Conservation (phyloP, 352 stramenopile genomes). For the Pythium volutum region DNA sequence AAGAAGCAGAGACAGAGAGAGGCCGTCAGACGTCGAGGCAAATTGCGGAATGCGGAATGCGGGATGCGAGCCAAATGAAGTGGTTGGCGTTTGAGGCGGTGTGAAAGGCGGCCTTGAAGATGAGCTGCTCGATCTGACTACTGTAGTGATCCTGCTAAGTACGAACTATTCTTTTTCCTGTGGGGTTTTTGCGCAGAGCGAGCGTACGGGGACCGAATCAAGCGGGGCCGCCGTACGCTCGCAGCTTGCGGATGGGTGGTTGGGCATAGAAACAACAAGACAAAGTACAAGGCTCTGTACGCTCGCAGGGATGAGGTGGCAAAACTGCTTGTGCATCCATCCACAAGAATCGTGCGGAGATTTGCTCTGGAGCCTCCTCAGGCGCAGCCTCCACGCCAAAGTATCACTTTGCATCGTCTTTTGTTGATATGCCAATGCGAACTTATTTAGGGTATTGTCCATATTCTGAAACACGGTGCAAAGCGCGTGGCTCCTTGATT, state of each 20-base stretch:
- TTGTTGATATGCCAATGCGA: neutral
- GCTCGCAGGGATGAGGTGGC: neutral
- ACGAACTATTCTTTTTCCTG: slow-evolving; percentile 18
- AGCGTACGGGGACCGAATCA: slow-evolving; percentile 22
- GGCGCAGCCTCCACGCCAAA: neutral
- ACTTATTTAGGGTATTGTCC: slow-evolving; percentile 1
- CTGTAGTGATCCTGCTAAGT: neutral
- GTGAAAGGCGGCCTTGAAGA: slow-evolving; percentile 3
- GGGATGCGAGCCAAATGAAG: no score
- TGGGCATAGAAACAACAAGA: neutral
- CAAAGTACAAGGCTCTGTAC: neutral
- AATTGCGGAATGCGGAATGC: slow-evolving; percentile 33
- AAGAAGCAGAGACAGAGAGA: neutral
- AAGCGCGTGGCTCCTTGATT: neutral
- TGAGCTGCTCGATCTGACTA: neutral
- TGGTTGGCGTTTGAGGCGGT: neutral
- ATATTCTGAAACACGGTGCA: slow-evolving; percentile 6
- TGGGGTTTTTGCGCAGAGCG: slow-evolving; percentile 14
- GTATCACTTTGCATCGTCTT: slow-evolving; percentile 6
- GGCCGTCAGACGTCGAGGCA: slow-evolving; percentile 16
- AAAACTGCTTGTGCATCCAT: neutral
- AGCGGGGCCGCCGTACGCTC: slow-evolving; percentile 29
- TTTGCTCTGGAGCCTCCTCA: no score
- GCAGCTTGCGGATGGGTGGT: slow-evolving; percentile 13
- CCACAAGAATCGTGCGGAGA: neutral